These are phyloP conservation scores for Fomitopsis palustris DNA, from an alignment of 1,284 basidiomycete species.

Conservation along the genomic window DNA sequence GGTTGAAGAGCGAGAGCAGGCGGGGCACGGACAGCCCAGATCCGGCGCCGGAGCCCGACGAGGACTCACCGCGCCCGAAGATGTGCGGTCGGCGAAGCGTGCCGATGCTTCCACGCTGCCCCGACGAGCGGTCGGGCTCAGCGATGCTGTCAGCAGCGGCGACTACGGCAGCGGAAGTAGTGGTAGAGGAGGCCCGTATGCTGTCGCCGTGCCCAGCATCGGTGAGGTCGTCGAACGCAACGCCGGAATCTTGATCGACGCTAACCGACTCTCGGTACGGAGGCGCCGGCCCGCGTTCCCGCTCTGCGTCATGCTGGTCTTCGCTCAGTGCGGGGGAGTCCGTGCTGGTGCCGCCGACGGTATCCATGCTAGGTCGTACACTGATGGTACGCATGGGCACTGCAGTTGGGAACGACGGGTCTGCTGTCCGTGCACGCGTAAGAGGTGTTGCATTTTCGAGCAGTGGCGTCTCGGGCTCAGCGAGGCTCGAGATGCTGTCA, in stretches of 20 bases:
- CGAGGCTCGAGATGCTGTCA: constrained; percentile 3
- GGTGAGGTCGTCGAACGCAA: constrained; percentile 7
- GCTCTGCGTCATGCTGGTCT: constrained; percentile 4
- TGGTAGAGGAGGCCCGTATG: not conserved
- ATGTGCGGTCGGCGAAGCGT: not conserved
- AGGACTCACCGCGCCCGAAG: constrained; percentile 5
- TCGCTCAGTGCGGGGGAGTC: not conserved
- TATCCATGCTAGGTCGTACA: constrained; percentile 22
- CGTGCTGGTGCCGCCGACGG: constrained; percentile 14
- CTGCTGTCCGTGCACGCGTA: constrained; percentile 1
- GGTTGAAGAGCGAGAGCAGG: constrained; percentile 20
- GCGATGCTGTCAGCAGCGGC: not conserved
- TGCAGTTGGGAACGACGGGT: constrained; percentile 2
- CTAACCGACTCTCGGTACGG: constrained; percentile 57
- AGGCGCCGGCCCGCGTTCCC: constrained; percentile 56
- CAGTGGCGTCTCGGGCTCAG: constrained; percentile 20
- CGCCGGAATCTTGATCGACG: constrained; percentile 16
- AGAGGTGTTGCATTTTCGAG: constrained; percentile 12
- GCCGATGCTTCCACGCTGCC: not conserved
- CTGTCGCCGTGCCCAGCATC: not conserved
- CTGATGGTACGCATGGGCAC: not conserved
- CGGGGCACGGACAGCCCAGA: constrained; percentile 1
- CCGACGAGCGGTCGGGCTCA: not conserved
- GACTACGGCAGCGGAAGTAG: not conserved
- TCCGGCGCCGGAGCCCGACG: not conserved